Evolutionary conservation across 805 yeast species (phyloP).

Genomic region (Candida vartiovaarae): DNA sequence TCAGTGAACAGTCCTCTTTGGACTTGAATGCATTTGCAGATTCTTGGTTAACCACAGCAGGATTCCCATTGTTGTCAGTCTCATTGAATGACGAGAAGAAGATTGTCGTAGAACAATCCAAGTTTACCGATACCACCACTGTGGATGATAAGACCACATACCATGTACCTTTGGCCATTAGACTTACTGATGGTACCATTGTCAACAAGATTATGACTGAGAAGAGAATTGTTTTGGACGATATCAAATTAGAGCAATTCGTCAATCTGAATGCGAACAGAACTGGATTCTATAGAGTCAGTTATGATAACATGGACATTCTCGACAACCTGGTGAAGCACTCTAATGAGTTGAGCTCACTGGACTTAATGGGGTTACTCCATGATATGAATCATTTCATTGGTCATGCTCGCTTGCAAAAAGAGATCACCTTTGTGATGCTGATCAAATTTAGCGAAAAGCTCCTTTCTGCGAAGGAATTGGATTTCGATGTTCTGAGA

Average conservation of each 20-base stretch:
- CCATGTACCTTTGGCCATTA: slow-evolving; percentile 52
- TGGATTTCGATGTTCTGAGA: slow-evolving; percentile 23
- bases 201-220: slow-evolving; percentile 38
- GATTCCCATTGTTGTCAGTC: slow-evolving; percentile 48
- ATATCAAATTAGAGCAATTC: slow-evolving; percentile 23
- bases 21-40: slow-evolving; percentile 46
- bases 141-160: slow-evolving; percentile 36
- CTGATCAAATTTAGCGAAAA: slow-evolving; percentile 21
- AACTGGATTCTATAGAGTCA: slow-evolving; percentile 41
- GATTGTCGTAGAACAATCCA: slow-evolving; percentile 33
- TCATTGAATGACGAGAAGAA: slow-evolving; percentile 21
- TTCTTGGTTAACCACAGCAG: slow-evolving; percentile 56
- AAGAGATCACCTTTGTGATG: slow-evolving; percentile 23
- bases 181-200: slow-evolving; percentile 28
- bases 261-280: slow-evolving; percentile 38
- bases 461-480: slow-evolving; percentile 3
- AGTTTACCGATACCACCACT: slow-evolving; percentile 24
- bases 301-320: slow-evolving; percentile 31
- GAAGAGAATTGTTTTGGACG: slow-evolving; percentile 24
- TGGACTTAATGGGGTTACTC: slow-evolving; percentile 27
- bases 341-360: slow-evolving; percentile 16
- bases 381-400: slow-evolving; percentile 27
- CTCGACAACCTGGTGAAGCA: slow-evolving; percentile 22
- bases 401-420: slow-evolving; percentile 24
- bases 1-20: slow-evolving; percentile 27